Base-by-base conservation (phyloP, 2,329 filamentous ascomycete genomes). In the Paracorniculantispora psalliotae region DNA sequence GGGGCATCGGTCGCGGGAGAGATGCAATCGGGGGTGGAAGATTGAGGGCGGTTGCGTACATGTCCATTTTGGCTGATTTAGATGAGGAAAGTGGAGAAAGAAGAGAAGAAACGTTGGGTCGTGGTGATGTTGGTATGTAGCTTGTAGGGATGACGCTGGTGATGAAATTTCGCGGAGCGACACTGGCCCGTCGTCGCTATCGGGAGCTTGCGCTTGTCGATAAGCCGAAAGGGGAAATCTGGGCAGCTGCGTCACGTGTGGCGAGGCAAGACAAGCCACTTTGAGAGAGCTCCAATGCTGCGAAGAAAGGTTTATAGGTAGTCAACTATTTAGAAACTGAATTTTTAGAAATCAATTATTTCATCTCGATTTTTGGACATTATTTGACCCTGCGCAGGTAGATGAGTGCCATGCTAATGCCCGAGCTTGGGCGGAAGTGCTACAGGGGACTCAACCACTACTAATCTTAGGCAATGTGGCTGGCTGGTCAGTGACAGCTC, bases 41-140 rank as follows among this genome's bases (percentile, higher is more conserved):
- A 39, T 12, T 47, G 25, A 26, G n/a, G 13, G 49, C 21, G 21
- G 17, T 43, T 33, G 25, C 63, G 47, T 64, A 64, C 63, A 65
- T 65, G 54, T 65, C 63, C 63, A 65, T 65, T 43, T 52, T 66
- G 63, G 58, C 61, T 63, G 64, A 59, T 52, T 48, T 39, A 41
- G 48, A 26, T 39, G 59, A 52, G 23, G 53, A 28, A 26, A 47
- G 43, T 50, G 51, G 60, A 21, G 23, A 23, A 19, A 19, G 28
- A 23, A 19, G n/a, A 41, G 23, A 2, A 39, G 26, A 25, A 33
- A 15, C 8, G 19, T 37, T 23, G n/a, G n/a, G 39, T 21, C 39
- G n/a, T 52, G 17, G 28, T 17, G n/a, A n/a, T 46, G 48, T 6
- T 51, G 39, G 21, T n/a, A 52, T 33, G 48, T 46, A 39, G 12